Conservation (phyloP, 1,139 yeast species). For the Starmera stellimalicola region DNA sequence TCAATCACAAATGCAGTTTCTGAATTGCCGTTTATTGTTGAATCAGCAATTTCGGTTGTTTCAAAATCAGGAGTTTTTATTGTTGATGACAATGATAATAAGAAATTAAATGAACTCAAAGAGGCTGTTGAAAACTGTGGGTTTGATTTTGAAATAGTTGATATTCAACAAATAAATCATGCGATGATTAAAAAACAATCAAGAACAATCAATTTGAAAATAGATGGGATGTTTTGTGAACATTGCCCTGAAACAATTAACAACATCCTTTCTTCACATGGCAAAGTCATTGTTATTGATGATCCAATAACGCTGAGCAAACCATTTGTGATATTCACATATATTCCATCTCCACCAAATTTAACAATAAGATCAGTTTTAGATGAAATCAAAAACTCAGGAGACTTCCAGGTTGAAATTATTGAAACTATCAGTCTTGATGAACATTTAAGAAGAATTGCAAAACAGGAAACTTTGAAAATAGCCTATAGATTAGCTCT, state of each 20-base stretch:
- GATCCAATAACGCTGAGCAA: conserved; percentile 44
- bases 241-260: conserved; percentile 57
- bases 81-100: conserved; percentile 28
- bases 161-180: conserved; percentile 32
- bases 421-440: conserved; percentile 52
- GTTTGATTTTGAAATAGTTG: conserved; percentile 42
- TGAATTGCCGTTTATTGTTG: conserved; percentile 44
- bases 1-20: conserved; percentile 43
- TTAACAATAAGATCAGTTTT: conserved; percentile 45
- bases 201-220: conserved; percentile 45
- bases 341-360: conserved; percentile 46
- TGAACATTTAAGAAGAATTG: conserved; percentile 47
- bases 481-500: conserved; percentile 39
- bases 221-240: conserved; percentile 65
- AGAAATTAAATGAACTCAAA: conserved; percentile 30
- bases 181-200: conserved; percentile 36
- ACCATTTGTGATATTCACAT: conserved; percentile 56
- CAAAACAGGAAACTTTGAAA: conserved; percentile 38
- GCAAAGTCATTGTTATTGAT: conserved; percentile 44
- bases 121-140: conserved; percentile 57
- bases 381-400: conserved; percentile 36
- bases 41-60: conserved; percentile 45
- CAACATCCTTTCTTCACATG: conserved; percentile 39
- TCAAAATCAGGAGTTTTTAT: conserved; percentile 55
- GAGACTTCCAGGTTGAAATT: conserved; percentile 43